Conservation (phyloP, 495 filamentous ascomycete genomes). For the Hyaloscypha bicolor region DNA sequence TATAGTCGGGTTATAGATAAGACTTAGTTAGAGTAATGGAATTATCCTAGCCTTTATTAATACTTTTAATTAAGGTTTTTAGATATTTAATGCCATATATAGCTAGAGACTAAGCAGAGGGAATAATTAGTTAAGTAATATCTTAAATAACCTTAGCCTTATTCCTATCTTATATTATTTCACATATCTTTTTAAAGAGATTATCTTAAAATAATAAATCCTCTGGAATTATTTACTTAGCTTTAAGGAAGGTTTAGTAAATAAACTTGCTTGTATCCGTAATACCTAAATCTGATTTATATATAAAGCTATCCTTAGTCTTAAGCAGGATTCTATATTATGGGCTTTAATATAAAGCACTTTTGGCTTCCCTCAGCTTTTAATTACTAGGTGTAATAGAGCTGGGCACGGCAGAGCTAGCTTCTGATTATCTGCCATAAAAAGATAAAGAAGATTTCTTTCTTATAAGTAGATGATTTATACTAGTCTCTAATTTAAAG, state of each 20-base stretch:
- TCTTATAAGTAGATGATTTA: conserved; percentile 34
- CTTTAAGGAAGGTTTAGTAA: neutral
- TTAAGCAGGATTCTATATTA: conserved; percentile 40
- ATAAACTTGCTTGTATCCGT: conserved; percentile 19
- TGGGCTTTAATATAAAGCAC: conserved; percentile 39
- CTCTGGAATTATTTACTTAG: conserved; percentile 24
- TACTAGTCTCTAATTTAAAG: conserved; percentile 31
- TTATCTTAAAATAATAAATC: conserved; percentile 42
- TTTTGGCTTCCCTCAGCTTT: conserved; percentile 41
- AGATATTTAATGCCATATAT: conserved; percentile 36
- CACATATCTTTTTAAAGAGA: conserved; percentile 35
- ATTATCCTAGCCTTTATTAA: too few relatives aligned
- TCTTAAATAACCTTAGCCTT: conserved; percentile 42
- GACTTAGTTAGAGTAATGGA: conserved; percentile 36
- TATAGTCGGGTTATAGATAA: conserved; percentile 46
- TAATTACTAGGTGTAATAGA: conserved; percentile 43
- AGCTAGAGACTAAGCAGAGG: conserved; percentile 39
- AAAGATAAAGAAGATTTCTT: conserved; percentile 33
- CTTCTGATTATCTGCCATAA: conserved; percentile 39
- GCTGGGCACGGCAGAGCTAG: conserved; percentile 31
- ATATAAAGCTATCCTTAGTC: conserved; percentile 45
- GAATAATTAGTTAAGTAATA: conserved; percentile 42
- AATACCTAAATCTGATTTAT: conserved; percentile 31
- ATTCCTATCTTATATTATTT: conserved; percentile 37
- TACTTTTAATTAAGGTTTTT: too few relatives aligned